Evolutionary conservation across 2,329 filamentous ascomycete genomes (phyloP), one percentile per base, ranked within the genome.

Genomic region (Phialemonium atrogriseum): DNA sequence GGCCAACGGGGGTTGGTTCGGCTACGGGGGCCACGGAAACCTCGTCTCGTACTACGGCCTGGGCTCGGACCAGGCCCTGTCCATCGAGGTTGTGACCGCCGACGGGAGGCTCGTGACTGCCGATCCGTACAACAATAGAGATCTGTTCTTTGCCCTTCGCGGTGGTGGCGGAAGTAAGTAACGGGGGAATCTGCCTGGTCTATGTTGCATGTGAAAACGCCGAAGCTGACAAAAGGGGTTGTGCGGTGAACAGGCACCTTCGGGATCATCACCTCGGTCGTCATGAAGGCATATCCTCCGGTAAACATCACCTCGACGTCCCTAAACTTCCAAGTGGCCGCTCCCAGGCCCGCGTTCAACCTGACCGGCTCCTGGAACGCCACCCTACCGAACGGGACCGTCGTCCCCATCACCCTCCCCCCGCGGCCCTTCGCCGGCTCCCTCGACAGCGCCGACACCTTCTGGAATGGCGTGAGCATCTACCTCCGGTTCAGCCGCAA

Each of bases 31-130:
- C 0, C 70, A 75, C 42, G 61, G 58, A 4, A 51, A 57, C 2
- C 49, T 73, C 7, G 52, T 54, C 3, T 67, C 65, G 1, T 54
- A 46, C 6, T 61, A 61, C 24, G 70, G 70, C 1, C 50, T 75
- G 2, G 70, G 54, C 1, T 66, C 66, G 0, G 70, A 74, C 39
- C 66, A 74, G 38, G 60, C 62, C 0, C 51, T 75, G 7, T 58
- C 64, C 24, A 54, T 60, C 37, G 54, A 66, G 13, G 62, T 68
- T 0, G 56, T 74, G 1, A 67, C 64, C 5, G 66, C 61, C 0
- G 49, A 55, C 25, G 70, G 71, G 2, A 34, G 50, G 3, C 45
- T 64, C 20, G 44, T 72, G 2, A 63, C 54, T 2, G 70, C 68
- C 1, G 59, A 60, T 29, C 39, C 47, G 7, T 47, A 44, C 15